These are phyloP conservation scores for Meripilus lineatus DNA, from an alignment of 1,284 basidiomycete species.

Conservation along the genomic window DNA sequence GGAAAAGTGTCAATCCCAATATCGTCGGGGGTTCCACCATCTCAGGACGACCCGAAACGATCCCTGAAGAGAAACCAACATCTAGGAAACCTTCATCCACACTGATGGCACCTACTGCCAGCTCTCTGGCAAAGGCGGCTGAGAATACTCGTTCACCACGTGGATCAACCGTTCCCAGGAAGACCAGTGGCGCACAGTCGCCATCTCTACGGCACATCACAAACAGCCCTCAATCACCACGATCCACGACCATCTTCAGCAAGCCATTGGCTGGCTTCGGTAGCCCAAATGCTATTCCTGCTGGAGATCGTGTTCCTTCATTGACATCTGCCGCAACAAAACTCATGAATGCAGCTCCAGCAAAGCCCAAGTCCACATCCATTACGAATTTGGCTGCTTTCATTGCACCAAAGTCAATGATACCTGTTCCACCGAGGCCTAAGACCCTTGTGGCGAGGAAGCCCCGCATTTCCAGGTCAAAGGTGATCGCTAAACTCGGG, in stretches of 20 bases:
- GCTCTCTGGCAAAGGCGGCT: conserved; percentile 62
- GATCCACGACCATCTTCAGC: conserved; percentile 45
- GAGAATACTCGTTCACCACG: conserved; percentile 11
- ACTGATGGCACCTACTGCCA: conserved; percentile 68
- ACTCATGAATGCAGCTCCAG: conserved; percentile 15
- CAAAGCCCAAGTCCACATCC: conserved; percentile 1
- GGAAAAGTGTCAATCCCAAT: conserved; percentile 17
- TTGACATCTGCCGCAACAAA: conserved; percentile 27
- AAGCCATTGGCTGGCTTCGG: conserved; percentile 35
- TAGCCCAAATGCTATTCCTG: conserved; percentile 33
- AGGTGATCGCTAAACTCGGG: conserved; percentile 68
- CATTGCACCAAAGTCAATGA: too few relatives aligned
- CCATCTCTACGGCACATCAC: conserved; percentile 38
- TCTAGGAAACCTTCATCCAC: conserved; percentile 42
- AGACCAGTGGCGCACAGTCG: conserved; percentile 9
- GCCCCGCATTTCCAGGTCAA: conserved; percentile 72
- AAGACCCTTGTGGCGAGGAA: conserved; percentile 47
- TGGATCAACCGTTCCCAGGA: background rate
- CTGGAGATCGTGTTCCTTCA: conserved; percentile 28
- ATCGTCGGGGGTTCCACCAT: conserved; percentile 14
- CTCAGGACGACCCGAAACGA: too few relatives aligned
- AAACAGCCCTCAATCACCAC: conserved; percentile 33
- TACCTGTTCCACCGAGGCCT: conserved; percentile 30
- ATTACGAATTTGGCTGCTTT: too few relatives aligned
- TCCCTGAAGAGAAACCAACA: conserved; percentile 15